phyloP scores from a whole-genome alignment of 192 early-diverging fungal species.

The Lunasporangiospora selenospora region DNA sequence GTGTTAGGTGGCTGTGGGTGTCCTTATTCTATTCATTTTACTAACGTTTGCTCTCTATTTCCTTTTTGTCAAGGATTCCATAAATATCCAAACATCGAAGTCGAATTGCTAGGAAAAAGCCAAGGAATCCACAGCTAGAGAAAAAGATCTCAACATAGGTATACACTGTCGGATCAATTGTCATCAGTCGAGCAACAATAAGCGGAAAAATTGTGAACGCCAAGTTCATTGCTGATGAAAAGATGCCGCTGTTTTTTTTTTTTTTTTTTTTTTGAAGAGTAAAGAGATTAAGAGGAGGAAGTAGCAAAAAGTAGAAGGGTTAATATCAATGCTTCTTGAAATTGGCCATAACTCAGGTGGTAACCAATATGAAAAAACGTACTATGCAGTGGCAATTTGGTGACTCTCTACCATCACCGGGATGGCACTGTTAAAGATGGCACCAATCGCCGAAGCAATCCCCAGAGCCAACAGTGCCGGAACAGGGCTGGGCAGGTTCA shows the following conservation, averaged over 20 bases:
- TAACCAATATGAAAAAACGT: slow-evolving; percentile 8
- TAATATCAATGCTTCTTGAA: too few species aligned
- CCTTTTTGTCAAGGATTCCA: slow-evolving; percentile 26
- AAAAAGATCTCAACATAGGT: slow-evolving; percentile 45
- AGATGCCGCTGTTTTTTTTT: slow-evolving; percentile 27
- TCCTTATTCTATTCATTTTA: not conserved
- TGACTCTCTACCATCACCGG: slow-evolving; percentile 62
- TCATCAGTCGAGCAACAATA: slow-evolving; percentile 42
- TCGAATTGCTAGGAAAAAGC: slow-evolving; percentile 29
- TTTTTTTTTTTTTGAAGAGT: not conserved
- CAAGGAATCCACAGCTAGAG: slow-evolving; percentile 29
- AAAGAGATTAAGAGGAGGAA: too few species aligned
- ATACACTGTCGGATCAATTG: slow-evolving; percentile 18
- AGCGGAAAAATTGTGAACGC: slow-evolving; percentile 41
- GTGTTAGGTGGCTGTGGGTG: not conserved
- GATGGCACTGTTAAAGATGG: slow-evolving; percentile 67
- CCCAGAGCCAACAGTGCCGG: slow-evolving; percentile 62
- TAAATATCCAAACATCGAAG: slow-evolving; percentile 22
- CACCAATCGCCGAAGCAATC: slow-evolving; percentile 65
- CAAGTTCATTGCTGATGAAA: slow-evolving; percentile 39
- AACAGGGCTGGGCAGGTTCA: slow-evolving; percentile 55
- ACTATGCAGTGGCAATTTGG: slow-evolving; percentile 43
- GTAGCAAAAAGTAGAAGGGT: not conserved
- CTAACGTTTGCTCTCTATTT: slow-evolving; percentile 4
- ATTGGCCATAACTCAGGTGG: too few species aligned